A percentile compares a stretch with the other conserved stretches of the same genome.
phyloP scores from a whole-genome alignment of 805 yeast species.

The Yueomyces sp. region DNA sequence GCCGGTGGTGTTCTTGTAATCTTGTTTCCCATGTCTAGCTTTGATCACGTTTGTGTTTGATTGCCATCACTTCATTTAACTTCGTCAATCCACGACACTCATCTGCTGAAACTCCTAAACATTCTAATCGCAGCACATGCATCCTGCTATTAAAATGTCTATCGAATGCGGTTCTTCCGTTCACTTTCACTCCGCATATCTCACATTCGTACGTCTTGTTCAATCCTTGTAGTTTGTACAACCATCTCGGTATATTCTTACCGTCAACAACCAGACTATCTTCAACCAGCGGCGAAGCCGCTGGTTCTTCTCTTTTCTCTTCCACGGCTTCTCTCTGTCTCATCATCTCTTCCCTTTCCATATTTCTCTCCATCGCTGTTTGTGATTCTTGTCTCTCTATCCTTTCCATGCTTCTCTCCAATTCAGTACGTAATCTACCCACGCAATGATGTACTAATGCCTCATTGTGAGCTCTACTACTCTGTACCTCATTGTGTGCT shows the following conservation, averaged over 20 bases:
- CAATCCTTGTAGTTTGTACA: constrained; percentile 79
- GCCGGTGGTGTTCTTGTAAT: too few species aligned
- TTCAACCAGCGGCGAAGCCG: background rate
- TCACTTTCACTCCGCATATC: constrained; percentile 64
- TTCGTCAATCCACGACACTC: background rate
- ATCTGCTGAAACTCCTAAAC: constrained; percentile 51
- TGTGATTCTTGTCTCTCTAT: background rate
- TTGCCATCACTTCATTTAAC: background rate
- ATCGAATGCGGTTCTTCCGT: constrained; percentile 60
- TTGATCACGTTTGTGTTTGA: too few species aligned
- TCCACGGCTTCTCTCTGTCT: background rate
- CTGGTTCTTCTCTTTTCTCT: background rate
- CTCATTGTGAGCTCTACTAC: background rate
- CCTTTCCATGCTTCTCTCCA: background rate
- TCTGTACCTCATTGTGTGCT: background rate
- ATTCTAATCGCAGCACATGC: constrained; percentile 61
- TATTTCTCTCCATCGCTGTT: background rate
- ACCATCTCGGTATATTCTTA: constrained; percentile 85
- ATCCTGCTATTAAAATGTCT: constrained; percentile 61
- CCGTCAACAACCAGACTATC: constrained; percentile 39
- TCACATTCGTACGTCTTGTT: constrained; percentile 66
- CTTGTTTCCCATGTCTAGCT: too few species aligned
- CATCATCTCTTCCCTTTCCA: background rate
- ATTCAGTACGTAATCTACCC: background rate
- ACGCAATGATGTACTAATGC: background rate